Percentiles rank a stretch among this genome's conserved stretches.
Conservation (phyloP, 257 asterid genomes). For the Linaria vulgaris region DNA sequence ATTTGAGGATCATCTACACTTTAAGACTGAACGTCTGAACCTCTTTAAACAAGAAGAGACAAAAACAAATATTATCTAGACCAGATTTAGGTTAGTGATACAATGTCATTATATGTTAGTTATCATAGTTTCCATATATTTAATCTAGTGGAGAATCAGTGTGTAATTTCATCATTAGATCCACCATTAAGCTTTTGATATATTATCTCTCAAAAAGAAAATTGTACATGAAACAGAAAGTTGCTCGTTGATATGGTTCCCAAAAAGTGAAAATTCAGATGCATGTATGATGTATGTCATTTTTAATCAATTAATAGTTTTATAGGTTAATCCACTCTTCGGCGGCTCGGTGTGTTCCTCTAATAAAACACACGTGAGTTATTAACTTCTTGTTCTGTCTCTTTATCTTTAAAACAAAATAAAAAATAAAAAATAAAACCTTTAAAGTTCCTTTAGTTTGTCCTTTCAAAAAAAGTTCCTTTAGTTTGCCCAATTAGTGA, state of each 20-base stretch:
- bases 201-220: not conserved
- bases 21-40: too few species aligned
- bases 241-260: not conserved
- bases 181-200: not conserved
- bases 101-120: too few species aligned
- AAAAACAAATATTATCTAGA: too few species aligned
- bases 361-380: not conserved
- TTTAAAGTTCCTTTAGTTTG: not conserved
- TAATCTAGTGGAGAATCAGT: too few species aligned
- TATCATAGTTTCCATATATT: too few species aligned
- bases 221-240: not conserved
- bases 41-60: too few species aligned
- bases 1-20: too few species aligned
- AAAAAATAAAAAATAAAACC: slow-evolving; percentile 6
- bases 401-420: not conserved
- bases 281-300: not conserved
- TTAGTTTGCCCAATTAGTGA: not conserved
- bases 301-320: not conserved
- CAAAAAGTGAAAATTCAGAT: not conserved
- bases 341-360: not conserved
- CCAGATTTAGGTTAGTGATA: too few species aligned
- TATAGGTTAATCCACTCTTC: not conserved
- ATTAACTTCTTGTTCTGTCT: not conserved
- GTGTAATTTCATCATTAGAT: too few species aligned
- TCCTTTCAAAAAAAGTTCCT: too few species aligned